Base-by-base conservation (phyloP, 208 protist species). In the Herpetomonas samuelpessoai region DNA sequence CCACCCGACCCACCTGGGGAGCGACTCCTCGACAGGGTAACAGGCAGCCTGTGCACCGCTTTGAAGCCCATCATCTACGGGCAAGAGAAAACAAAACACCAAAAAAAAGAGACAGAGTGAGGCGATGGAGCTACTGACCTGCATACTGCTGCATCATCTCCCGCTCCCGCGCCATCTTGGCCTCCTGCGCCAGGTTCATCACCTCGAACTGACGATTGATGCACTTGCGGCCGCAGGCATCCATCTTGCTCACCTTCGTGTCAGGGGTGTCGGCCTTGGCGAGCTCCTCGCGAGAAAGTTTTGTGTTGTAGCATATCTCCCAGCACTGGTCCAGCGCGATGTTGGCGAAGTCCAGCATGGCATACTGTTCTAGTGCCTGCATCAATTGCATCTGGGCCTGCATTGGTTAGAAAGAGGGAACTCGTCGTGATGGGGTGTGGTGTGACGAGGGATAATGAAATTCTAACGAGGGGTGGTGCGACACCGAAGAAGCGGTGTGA, bases 171-270 rank as follows among this genome's bases (percentile, higher is more conserved):
- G 66, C 10, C 65, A 88, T 77, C 6, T 79, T 68, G 2, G 69
- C 64, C n/a, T 68, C 82, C 30, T 73, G 74, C 65, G 91, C 80
- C 44, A 96, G 59, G 31, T 78, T 79, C 84, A 96, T 84, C 50
- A 90, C 86, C 46, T 96, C 90, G 62, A 96, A 96, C 47, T 96
- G 72, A 0, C 90, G 70, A 3, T 80, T 83, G 25, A 93, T 74
- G 54, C 90, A 96, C 83, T 96, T 96, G 4, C 86, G 90, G 56
- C 62, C 71, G 62, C 90, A 96, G 38, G 83, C 84, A 28, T 93
- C 80, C 79, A 92, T 90, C 72, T 83, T 81, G 10, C 76, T 73
- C 25, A 78, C 14, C 45, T 83, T 88, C 22, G 61, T 49, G 52
- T 93, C 84, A 0, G 79, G 47, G 24, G 91, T 2, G 2, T 66